Evolutionary conservation across 169 alveolate genomes (phyloP).

Genomic region (Cryptosporidium sp.): DNA sequence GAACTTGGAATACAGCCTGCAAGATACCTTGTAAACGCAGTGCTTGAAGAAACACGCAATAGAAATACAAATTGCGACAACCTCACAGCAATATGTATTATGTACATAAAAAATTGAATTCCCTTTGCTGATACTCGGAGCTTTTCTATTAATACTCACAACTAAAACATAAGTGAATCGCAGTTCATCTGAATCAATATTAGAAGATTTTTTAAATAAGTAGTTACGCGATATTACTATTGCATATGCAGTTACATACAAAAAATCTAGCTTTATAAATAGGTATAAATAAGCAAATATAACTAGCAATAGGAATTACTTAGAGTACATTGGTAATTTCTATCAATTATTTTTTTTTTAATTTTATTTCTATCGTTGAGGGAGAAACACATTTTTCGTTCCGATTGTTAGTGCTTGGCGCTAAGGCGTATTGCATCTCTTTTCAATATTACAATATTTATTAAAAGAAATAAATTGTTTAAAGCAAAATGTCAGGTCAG

Average conservation of each 20-base stretch:
- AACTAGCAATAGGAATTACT: neutral
- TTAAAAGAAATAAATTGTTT: neutral
- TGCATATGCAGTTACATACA: neutral
- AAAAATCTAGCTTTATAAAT: neutral
- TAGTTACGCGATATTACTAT: neutral
- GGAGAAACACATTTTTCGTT: neutral
- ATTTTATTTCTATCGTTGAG: neutral
- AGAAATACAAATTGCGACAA: constrained; percentile 78
- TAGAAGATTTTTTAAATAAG: neutral
- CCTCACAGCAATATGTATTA: constrained; percentile 76
- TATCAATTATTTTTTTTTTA: neutral
- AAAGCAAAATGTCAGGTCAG: constrained; percentile 35
- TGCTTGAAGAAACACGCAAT: constrained; percentile 69
- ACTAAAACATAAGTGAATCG: neutral
- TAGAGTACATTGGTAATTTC: neutral
- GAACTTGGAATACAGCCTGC: constrained; percentile 80
- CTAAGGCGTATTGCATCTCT: constrained; percentile 33
- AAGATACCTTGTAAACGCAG: constrained; percentile 75
- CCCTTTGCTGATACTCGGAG: neutral
- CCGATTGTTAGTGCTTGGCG: neutral
- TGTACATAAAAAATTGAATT: neutral
- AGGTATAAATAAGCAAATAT: neutral
- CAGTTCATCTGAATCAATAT: neutral
- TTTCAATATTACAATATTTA: neutral
- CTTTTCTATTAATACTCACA: neutral